Percentiles rank a stretch among this genome's conserved stretches.
Conservation (phyloP, 495 filamentous ascomycete species). For the Sporormia fimetaria region DNA sequence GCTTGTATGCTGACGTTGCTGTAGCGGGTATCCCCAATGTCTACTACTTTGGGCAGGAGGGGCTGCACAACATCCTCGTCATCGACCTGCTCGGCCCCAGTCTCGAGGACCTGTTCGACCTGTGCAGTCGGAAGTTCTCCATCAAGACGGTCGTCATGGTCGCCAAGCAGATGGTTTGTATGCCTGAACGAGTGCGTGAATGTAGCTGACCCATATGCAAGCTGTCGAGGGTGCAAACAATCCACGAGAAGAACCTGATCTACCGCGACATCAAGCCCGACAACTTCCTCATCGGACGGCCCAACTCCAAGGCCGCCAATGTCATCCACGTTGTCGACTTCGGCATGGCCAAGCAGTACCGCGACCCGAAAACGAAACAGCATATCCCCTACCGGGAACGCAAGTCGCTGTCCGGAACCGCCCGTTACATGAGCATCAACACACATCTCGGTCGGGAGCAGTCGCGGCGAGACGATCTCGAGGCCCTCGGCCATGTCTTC, state of each 20-base stretch:
- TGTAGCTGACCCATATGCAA: conserved; percentile 31
- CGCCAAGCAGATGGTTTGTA: conserved; percentile 92
- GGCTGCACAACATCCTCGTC: conserved; percentile 96
- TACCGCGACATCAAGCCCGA: conserved; percentile 99
- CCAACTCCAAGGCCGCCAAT: conserved; percentile 82
- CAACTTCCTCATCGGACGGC: conserved; percentile 98
- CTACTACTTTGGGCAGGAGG: conserved; percentile 99
- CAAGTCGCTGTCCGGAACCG: conserved; percentile 93
- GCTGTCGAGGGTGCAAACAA: conserved; percentile 96
- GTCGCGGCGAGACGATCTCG: conserved; percentile 89
- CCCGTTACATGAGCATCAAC: conserved; percentile 99
- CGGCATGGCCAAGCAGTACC: conserved; percentile 99
- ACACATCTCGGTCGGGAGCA: conserved; percentile 95
- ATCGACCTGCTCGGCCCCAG: conserved; percentile 96
- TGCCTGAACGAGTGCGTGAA: not conserved
- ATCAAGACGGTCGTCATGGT: conserved; percentile 99
- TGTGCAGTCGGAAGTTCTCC: conserved; percentile 88
- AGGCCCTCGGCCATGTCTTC: conserved; percentile 95
- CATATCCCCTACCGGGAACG: conserved; percentile 98
- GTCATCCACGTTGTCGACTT: conserved; percentile 99
- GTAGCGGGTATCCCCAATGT: conserved; percentile 97
- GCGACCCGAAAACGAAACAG: conserved; percentile 97
- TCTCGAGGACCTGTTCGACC: conserved; percentile 95
- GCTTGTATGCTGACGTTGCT: conserved; percentile 5
- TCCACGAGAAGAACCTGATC: conserved; percentile 99